Base-by-base conservation (phyloP, 805 yeast genomes). In the Ogataea methylovora region DNA sequence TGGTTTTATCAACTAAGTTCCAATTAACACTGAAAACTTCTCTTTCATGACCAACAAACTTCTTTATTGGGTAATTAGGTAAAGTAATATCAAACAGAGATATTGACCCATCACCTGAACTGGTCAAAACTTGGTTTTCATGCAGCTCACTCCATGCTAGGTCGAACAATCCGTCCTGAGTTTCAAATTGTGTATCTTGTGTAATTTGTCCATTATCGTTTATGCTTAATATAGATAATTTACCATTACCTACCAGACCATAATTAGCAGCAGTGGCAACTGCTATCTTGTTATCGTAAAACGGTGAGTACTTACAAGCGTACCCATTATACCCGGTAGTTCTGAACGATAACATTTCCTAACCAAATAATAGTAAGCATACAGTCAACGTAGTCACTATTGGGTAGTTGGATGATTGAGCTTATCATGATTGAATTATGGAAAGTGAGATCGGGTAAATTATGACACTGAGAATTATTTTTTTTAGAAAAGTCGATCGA, bases 211-310 rank as follows among this genome's bases (percentile, higher is more conserved):
- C 97, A 40, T 66, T 61, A 16, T 76, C 73, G 34, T 69, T 73
- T 30, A 90, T 83, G 32, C 76, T 76, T 17, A 90, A 61, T 1
- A 90, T 65, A 45, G 65, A 79, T 20, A 90, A 62, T 45, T 84
- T 71, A 5, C 98, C 98, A 56, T 90, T 90, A 3, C 98, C 98
- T 3, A 87, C 95, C 4, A 90, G 63, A 2, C 97, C 97, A 56
- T 78, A 90, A 61, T 90, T 92, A 19, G 97, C 86, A 1, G 95
- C 80, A 0, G 94, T 69, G 1, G 95, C 94, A 22, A 86, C 90
- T 0, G 95, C 96, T 16, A 90, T 51, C 49, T 84, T 83, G 60
- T 83, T 84, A 57, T 90, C 97, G 47, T 76, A 84, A 49, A 78
- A 90, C 2, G 97, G 97, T 0, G 96, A 86, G 62, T 90, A 92